Evolutionary conservation across 192 early-diverging fungal genomes (phyloP).

Genomic region (Linnemannia hyalina): DNA sequence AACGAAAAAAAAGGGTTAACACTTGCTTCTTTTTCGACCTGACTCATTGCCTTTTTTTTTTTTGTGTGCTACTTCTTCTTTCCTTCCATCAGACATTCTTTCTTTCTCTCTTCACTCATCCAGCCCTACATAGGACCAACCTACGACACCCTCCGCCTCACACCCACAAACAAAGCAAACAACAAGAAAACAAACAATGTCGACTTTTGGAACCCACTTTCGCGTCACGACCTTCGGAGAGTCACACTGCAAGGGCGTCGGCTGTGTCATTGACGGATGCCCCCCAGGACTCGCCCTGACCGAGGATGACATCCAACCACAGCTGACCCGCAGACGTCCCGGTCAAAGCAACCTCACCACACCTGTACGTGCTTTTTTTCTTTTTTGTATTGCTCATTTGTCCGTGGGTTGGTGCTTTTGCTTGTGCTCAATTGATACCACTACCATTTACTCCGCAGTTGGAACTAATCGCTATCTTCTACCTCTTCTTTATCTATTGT

Average conservation of each 20-base stretch:
- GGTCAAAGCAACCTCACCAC: constrained; percentile 97
- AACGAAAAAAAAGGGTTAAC: background rate
- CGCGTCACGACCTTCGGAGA: constrained; percentile 97
- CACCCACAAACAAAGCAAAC: background rate
- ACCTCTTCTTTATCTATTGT: background rate
- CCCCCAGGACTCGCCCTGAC: constrained; percentile 94
- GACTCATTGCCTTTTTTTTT: constrained; percentile 1
- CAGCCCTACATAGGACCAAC: background rate
- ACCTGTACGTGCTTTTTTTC: constrained; percentile 68
- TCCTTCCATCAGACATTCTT: background rate
- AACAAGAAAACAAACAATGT: constrained; percentile 59
- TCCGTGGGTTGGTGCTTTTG: background rate
- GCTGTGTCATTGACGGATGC: constrained; percentile 95
- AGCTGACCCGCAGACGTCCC: constrained; percentile 92
- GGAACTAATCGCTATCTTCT: background rate
- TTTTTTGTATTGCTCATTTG: background rate
- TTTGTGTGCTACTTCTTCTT: background rate
- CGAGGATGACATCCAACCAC: constrained; percentile 93
- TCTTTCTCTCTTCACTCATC: background rate
- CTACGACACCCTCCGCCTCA: background rate
- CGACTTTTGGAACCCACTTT: constrained; percentile 87
- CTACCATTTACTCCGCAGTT: too few species aligned
- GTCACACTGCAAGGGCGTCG: constrained; percentile 98
- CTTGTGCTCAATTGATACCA: too few species aligned
- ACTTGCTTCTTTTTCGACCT: background rate